Percentiles rank a stretch among this genome's conserved stretches.
These are phyloP conservation scores for Irpex lacteus DNA, from an alignment of 1,284 basidiomycete species.

Conservation along the genomic window DNA sequence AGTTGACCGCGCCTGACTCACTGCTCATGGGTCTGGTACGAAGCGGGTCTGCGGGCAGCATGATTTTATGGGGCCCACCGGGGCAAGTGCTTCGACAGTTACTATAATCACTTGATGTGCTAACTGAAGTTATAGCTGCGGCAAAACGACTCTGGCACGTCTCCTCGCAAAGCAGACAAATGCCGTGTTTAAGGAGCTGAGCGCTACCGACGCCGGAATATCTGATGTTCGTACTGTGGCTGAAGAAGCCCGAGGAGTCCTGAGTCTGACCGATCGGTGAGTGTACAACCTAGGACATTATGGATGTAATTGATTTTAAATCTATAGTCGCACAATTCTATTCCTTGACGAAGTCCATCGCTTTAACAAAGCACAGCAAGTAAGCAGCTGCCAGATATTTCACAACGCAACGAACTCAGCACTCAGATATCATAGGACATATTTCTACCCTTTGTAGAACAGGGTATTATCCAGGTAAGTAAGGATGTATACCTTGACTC, in stretches of 20 bases:
- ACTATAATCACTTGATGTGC: not conserved
- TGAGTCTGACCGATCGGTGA: constrained; percentile 69
- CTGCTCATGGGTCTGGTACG: constrained; percentile 50
- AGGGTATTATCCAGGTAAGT: constrained; percentile 68
- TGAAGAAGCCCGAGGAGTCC: constrained; percentile 74
- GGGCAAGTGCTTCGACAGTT: constrained; percentile 40
- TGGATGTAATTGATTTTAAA: not conserved
- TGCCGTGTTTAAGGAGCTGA: constrained; percentile 73
- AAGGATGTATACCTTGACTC: too few relatives aligned
- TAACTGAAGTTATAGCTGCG: constrained; percentile 40
- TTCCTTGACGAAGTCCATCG: constrained; percentile 90
- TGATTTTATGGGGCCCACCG: constrained; percentile 76
- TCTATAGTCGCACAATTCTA: constrained; percentile 58
- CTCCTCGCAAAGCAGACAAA: constrained; percentile 61
- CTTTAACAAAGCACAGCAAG: constrained; percentile 85
- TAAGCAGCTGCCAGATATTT: constrained; percentile 23
- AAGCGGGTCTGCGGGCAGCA: constrained; percentile 51
- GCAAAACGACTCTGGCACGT: constrained; percentile 81
- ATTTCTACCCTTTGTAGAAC: constrained; percentile 80
- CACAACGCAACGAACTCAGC: not conserved
- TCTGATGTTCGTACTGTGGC: constrained; percentile 79
- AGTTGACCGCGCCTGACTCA: constrained; percentile 52
- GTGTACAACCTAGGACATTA: constrained; percentile 6
- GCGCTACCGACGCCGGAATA: constrained; percentile 72
- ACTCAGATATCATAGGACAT: constrained; percentile 50